Conservation (phyloP, 108 stramenopile species). For the Skeletonema marinoi region DNA sequence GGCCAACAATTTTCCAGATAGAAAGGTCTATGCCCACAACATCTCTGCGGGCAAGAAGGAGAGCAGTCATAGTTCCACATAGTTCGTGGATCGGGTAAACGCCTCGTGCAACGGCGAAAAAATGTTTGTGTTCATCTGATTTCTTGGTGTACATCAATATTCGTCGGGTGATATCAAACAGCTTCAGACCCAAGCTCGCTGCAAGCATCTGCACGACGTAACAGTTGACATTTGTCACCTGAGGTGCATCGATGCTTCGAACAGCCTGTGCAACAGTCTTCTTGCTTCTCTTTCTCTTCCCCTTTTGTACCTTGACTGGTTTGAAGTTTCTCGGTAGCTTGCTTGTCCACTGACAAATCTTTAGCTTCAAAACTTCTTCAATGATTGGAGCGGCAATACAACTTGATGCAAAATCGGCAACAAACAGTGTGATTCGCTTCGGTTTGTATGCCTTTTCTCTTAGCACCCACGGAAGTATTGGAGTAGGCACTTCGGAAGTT, state of each 20-base stretch:
- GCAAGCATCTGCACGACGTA: conserved; percentile 84
- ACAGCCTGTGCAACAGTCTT: conserved; percentile 30
- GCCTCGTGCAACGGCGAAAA: conserved; percentile 87
- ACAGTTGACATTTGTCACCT: conserved; percentile 79
- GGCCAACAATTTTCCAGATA: conserved; percentile 73
- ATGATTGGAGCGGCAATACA: conserved; percentile 83
- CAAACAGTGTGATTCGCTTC: conserved; percentile 86
- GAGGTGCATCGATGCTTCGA: conserved; percentile 30
- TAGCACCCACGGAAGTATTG: conserved; percentile 84
- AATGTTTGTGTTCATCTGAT: conserved; percentile 59
- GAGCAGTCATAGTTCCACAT: conserved; percentile 93
- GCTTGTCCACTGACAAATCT: conserved; percentile 65
- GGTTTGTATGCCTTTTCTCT: conserved; percentile 77
- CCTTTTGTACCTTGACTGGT: conserved; percentile 51
- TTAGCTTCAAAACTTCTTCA: conserved; percentile 86
- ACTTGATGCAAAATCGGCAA: conserved; percentile 79
- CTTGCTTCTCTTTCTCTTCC: conserved; percentile 48
- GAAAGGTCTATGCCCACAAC: conserved; percentile 77
- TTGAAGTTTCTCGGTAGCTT: conserved; percentile 70
- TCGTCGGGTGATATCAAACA: conserved; percentile 76
- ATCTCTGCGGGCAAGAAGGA: conserved; percentile 84
- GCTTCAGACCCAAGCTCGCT: conserved; percentile 77
- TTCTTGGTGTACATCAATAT: conserved; percentile 87
- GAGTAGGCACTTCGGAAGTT: conserved; percentile 61
- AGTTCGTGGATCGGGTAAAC: conserved; percentile 94